A percentile compares a stretch with the other conserved stretches of the same genome.
Evolutionary conservation across 768 basidiomycete species (phyloP).

Genomic region (Rhizopogon vesiculosus): DNA sequence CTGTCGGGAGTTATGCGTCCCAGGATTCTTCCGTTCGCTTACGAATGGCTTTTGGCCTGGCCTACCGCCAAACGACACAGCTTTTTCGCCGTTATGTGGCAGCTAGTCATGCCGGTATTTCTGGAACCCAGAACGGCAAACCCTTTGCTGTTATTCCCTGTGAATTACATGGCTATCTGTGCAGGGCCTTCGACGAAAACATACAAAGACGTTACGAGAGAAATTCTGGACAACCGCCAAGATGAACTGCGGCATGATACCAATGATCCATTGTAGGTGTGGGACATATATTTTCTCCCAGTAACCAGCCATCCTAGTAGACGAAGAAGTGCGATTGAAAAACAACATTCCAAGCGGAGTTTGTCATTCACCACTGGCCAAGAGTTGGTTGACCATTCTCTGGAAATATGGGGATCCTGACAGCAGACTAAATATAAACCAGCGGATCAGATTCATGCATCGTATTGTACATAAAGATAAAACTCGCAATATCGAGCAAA

Average conservation of each 20-base stretch:
- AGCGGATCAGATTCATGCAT: too few species aligned
- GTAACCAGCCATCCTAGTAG: too few species aligned
- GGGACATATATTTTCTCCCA: too few species aligned
- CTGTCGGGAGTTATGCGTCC: not conserved
- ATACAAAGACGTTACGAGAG: not conserved
- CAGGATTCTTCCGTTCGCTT: not conserved
- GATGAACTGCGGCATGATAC: not conserved
- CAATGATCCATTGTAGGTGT: too few species aligned
- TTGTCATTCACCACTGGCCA: too few species aligned
- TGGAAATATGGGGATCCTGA: not conserved
- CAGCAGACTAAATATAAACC: not conserved
- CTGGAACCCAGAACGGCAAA: not conserved
- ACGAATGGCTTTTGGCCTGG: not conserved
- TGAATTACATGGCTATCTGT: not conserved
- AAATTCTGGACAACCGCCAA: too few species aligned
- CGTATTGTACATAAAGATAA: too few species aligned
- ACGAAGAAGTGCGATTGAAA: too few species aligned
- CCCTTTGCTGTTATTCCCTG: not conserved
- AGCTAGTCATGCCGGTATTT: not conserved
- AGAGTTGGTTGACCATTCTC: not conserved
- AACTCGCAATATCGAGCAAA: too few species aligned
- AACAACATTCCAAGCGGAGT: too few species aligned
- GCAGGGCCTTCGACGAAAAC: not conserved
- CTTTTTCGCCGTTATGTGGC: not conserved
- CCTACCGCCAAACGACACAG: not conserved